Evolutionary conservation across 2,329 filamentous ascomycete genomes (phyloP).

Genomic region (Fusarium sp.): DNA sequence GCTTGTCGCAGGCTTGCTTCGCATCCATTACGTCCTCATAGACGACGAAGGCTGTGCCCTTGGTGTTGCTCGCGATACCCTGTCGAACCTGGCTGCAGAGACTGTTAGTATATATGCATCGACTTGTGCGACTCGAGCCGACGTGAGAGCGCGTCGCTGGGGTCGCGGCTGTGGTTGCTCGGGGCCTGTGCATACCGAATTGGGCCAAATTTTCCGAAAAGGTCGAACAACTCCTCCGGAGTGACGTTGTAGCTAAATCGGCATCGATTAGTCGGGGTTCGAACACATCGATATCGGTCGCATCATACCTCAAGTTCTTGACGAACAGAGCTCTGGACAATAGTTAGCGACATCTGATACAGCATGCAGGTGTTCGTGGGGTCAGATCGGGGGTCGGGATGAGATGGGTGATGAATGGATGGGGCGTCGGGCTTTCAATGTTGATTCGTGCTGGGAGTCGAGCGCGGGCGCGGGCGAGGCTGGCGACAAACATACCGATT

Average conservation of each 20-base stretch:
- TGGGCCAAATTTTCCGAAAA: constrained; percentile 97
- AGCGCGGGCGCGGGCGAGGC: constrained; percentile 10
- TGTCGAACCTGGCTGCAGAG: constrained; percentile 90
- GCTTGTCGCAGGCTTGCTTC: constrained; percentile 98
- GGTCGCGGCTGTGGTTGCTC: constrained; percentile 10
- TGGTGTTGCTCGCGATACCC: constrained; percentile 96
- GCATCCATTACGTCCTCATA: constrained; percentile 99
- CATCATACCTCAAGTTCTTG: constrained; percentile 93
- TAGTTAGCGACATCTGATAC: constrained; percentile 47
- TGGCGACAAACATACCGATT: constrained; percentile 75
- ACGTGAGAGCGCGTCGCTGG: constrained; percentile 13
- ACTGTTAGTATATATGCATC: constrained; percentile 34
- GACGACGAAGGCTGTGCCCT: constrained; percentile 98
- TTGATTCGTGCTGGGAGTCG: constrained; percentile 22
- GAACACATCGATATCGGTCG: constrained; percentile 21
- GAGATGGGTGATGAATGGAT: constrained; percentile 11
- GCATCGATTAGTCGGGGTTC: constrained; percentile 63
- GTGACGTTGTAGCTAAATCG: constrained; percentile 94
- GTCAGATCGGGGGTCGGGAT: constrained; percentile 6
- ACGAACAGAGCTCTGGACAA: constrained; percentile 93
- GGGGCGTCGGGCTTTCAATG: constrained; percentile 21
- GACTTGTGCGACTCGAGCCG: constrained; percentile 9
- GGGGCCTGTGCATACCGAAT: constrained; percentile 76
- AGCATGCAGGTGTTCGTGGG: constrained; percentile 2
- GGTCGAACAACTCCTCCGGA: constrained; percentile 96